phyloP scores from a whole-genome alignment of 73 alveolate genomes.

The Uronychia binucleata region DNA sequence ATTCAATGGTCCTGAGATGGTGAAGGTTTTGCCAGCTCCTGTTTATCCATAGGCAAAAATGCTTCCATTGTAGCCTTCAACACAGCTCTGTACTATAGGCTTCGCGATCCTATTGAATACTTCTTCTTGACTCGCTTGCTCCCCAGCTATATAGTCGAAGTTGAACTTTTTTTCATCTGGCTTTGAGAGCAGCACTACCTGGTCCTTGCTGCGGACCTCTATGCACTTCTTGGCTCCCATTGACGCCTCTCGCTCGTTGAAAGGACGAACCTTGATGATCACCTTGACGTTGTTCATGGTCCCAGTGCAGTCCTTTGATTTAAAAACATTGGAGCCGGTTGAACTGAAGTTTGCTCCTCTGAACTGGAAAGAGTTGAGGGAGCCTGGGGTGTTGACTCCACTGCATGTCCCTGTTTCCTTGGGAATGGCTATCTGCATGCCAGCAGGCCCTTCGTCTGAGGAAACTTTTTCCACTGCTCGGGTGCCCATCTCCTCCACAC shows the following conservation, averaged over 20 bases:
- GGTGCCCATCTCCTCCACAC: too few species aligned
- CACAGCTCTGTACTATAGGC: conserved; percentile 80
- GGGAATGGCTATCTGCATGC: too few species aligned
- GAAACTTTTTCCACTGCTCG: too few species aligned
- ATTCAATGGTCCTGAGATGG: conserved; percentile 87
- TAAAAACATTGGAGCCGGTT: background rate
- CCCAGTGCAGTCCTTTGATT: background rate
- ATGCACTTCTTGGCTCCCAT: conserved; percentile 9
- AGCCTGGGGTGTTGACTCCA: background rate
- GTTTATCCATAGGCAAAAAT: conserved; percentile 98
- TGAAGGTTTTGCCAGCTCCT: conserved; percentile 98
- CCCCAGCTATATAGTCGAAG: conserved; percentile 88
- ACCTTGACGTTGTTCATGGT: conserved; percentile 43
- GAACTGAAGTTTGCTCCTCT: background rate
- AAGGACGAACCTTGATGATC: conserved; percentile 34
- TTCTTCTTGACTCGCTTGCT: conserved; percentile 70
- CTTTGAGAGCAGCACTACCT: conserved; percentile 25
- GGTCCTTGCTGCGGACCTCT: conserved; percentile 1
- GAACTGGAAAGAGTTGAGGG: background rate
- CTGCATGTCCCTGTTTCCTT: too few species aligned
- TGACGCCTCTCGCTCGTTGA: conserved; percentile 30
- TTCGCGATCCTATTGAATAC: conserved; percentile 77
- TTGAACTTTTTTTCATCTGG: conserved; percentile 49
- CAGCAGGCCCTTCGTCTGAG: too few species aligned
- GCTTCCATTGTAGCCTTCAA: conserved; percentile 94